Percentiles rank a stretch among this genome's conserved stretches.
phyloP scores from a whole-genome alignment of 2,329 filamentous ascomycete genomes.

The Plectosphaerella cucumerina region DNA sequence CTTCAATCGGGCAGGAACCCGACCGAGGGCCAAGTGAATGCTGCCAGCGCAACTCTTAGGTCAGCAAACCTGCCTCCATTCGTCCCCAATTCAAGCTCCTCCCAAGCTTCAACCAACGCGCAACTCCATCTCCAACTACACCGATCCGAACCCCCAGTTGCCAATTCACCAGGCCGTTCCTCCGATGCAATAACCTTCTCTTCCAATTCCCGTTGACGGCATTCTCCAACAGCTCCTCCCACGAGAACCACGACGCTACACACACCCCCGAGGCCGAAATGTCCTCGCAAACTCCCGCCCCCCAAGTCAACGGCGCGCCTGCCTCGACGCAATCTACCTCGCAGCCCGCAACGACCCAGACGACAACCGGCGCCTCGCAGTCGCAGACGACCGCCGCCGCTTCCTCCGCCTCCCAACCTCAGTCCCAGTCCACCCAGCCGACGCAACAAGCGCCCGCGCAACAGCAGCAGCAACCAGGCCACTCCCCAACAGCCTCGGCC shows the following conservation, averaged over 20 bases:
- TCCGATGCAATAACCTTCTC: too few relatives aligned
- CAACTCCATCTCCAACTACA: not conserved
- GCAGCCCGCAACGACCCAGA: conserved; percentile 31
- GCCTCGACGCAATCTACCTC: conserved; percentile 32
- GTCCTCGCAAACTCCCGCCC: conserved; percentile 26
- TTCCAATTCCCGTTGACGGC: too few relatives aligned
- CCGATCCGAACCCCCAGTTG: not conserved
- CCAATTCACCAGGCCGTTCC: too few relatives aligned
- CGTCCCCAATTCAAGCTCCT: not conserved
- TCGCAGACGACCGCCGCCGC: conserved; percentile 6
- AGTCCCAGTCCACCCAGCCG: conserved; percentile 9
- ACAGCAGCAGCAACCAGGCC: conserved; percentile 9
- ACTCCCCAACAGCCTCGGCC: conserved; percentile 17
- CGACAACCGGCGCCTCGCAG: conserved; percentile 20
- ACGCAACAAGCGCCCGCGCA: conserved; percentile 16
- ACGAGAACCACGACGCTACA: not conserved
- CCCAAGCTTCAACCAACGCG: not conserved
- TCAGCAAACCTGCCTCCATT: too few relatives aligned
- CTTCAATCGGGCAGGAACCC: too few relatives aligned
- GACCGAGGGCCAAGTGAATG: too few relatives aligned
- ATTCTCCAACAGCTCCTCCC: not conserved
- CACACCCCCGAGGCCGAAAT: not conserved
- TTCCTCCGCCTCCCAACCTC: conserved; percentile 8
- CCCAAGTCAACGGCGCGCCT: conserved; percentile 52
- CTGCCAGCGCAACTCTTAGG: too few relatives aligned